A percentile compares a stretch with the other conserved stretches of the same genome.
These are phyloP conservation scores for Brassica incana DNA, from an alignment of 345 rosid species.

Conservation along the genomic window DNA sequence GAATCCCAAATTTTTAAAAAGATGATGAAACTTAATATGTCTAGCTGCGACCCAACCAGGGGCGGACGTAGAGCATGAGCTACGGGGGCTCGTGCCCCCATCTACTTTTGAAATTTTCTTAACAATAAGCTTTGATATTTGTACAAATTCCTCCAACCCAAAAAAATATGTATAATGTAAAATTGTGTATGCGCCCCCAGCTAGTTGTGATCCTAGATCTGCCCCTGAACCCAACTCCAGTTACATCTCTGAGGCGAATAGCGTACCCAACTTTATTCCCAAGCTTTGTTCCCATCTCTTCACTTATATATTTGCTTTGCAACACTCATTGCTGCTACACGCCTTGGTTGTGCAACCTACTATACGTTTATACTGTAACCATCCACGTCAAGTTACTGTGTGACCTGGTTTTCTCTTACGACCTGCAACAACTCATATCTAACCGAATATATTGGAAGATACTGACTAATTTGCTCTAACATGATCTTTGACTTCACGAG, in stretches of 20 bases:
- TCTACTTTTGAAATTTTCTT: too few relatives aligned
- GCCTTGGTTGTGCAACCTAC: background rate
- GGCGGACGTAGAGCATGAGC: too few relatives aligned
- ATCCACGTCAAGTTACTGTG: background rate
- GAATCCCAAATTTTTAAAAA: background rate
- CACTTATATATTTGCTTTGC: background rate
- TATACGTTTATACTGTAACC: background rate
- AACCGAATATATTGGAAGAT: background rate
- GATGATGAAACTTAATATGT: background rate
- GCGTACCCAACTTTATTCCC: background rate
- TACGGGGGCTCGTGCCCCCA: too few relatives aligned
- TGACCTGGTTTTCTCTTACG: background rate
- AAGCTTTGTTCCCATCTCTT: background rate
- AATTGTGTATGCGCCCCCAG: too few relatives aligned
- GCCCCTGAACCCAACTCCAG: background rate
- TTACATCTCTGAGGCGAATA: background rate
- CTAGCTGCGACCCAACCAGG: background rate
- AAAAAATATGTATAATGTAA: too few relatives aligned
- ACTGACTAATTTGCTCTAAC: background rate
- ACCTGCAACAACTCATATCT: background rate
- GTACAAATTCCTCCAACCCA: too few relatives aligned
- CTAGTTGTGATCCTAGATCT: too few relatives aligned
- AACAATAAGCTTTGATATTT: too few relatives aligned
- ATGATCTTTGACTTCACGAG: too few relatives aligned
- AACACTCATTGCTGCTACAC: background rate